Evolutionary conservation across 148 eudicot genomes (phyloP), one percentile per base, ranked within the genome.

Genomic region (Mesembryanthemum crystallinum): DNA sequence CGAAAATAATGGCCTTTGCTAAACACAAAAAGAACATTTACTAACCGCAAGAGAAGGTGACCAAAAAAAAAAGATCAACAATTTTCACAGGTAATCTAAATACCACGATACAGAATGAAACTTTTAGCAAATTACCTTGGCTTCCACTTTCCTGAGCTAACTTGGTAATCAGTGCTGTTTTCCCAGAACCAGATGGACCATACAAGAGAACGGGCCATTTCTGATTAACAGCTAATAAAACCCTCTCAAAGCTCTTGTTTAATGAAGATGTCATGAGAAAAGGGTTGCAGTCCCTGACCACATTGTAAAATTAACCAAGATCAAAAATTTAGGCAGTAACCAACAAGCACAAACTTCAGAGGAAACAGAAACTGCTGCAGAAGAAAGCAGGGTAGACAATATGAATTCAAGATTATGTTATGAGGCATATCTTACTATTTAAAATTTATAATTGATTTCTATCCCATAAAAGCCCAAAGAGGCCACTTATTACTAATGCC

Each of bases 131-230:
- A 54, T 55, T 84, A 95, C 98, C 97, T 88, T 82, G 84, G 64
- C 76, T 88, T 72, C 96, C 92, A 79, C 83, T 82, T 73, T 76
- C 86, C 68, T 49, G 75, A 29, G 96, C 94, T 83, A 95, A 84
- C 76, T 88, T 83, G 68, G 74, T 73, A 76, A 95, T 83, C 55
- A 92, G 85, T 69, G 95, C 90, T 73, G 96, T 95, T 82, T 95
- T 95, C 75, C 99, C 99, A 20, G 85, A 73, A 64, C 99, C 99
- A 77, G 94, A 85, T 58, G 99, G 89, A 72, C 99, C 99, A 86
- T 89, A 87, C 66, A 95, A 85, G 80, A 95, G 97, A 87, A 95
- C 91, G 76, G 99, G 96, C 99, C 99, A 89, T 82, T 85, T 92
- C 79, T 92, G 97, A 76, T 78, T 88, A 73, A 90, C 87, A 51